Percentiles rank a stretch among this genome's conserved stretches.
Conservation (phyloP, 306 rosid genomes). For the Vigna unguiculata region DNA sequence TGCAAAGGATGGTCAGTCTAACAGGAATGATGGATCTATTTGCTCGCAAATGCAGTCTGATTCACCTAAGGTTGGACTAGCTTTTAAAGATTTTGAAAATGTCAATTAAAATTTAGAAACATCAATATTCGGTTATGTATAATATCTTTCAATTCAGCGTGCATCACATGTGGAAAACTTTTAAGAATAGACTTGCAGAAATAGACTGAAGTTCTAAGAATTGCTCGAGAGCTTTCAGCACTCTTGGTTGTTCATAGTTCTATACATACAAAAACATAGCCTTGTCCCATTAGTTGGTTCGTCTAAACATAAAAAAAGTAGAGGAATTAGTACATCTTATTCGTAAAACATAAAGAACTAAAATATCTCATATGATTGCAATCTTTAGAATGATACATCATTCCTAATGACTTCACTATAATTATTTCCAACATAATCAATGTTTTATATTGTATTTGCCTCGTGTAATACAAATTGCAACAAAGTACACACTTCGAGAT, state of each 20-base stretch:
- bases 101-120: conserved; percentile 4
- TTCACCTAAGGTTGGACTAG: conserved; percentile 71
- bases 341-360: neutral
- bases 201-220: neutral
- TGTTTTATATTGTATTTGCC: conserved; percentile 7
- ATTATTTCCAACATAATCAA: conserved; percentile 7
- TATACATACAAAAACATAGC: neutral
- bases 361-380: conserved; percentile 9
- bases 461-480: conserved; percentile 10
- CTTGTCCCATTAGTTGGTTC: neutral
- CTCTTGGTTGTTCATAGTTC: neutral
- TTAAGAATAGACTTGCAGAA: conserved; percentile 7
- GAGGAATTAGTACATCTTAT: neutral
- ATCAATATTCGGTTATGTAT: conserved; percentile 13
- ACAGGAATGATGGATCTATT: conserved; percentile 76
- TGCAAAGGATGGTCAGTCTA: conserved; percentile 74
- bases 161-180: conserved; percentile 15
- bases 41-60: conserved; percentile 82
- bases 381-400: conserved; percentile 14
- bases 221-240: conserved; percentile 14
- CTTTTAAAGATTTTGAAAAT: conserved; percentile 35
- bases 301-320: neutral
- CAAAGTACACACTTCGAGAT: conserved; percentile 21
- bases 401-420: neutral
- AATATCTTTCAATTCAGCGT: neutral